These are phyloP conservation scores for Candida sphagnicola DNA, from an alignment of 805 yeast genomes.

Conservation along the genomic window DNA sequence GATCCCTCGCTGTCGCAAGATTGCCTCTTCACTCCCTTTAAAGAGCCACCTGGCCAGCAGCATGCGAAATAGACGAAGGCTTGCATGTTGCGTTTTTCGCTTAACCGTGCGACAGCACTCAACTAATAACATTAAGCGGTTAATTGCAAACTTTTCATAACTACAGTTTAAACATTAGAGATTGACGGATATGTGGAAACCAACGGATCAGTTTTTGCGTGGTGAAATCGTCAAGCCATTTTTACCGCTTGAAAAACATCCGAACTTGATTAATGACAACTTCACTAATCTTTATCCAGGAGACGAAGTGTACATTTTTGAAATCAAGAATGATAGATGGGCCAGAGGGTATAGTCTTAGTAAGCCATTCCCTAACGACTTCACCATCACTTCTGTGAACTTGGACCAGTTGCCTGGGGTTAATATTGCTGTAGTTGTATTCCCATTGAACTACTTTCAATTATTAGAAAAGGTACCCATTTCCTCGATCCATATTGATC, in stretches of 20 bases:
- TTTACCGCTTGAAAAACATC: slow-evolving; percentile 39
- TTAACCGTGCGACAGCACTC: too few species aligned
- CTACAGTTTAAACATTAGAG: not conserved
- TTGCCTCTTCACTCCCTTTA: too few species aligned
- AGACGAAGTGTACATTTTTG: slow-evolving; percentile 74
- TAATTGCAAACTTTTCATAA: not conserved
- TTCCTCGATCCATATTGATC: slow-evolving; percentile 20
- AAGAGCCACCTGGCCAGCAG: too few species aligned
- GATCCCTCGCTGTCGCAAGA: too few species aligned
- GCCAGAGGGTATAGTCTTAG: slow-evolving; percentile 72
- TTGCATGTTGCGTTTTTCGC: too few species aligned
- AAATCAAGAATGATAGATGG: slow-evolving; percentile 60
- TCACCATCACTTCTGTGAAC: slow-evolving; percentile 55
- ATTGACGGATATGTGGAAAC: slow-evolving; percentile 21
- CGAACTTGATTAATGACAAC: slow-evolving; percentile 31
- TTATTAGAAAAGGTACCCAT: slow-evolving; percentile 42
- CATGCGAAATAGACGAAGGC: too few species aligned
- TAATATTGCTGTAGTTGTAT: slow-evolving; percentile 49
- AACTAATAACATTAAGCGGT: too few species aligned
- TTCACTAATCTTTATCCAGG: slow-evolving; percentile 65
- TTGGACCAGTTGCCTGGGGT: slow-evolving; percentile 61
- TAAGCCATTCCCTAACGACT: slow-evolving; percentile 68
- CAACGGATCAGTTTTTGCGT: slow-evolving; percentile 31
- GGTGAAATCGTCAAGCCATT: slow-evolving; percentile 38
- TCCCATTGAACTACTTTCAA: slow-evolving; percentile 56